These are phyloP conservation scores for Ogataea pignaliae DNA, from an alignment of 805 yeast species.

Conservation along the genomic window DNA sequence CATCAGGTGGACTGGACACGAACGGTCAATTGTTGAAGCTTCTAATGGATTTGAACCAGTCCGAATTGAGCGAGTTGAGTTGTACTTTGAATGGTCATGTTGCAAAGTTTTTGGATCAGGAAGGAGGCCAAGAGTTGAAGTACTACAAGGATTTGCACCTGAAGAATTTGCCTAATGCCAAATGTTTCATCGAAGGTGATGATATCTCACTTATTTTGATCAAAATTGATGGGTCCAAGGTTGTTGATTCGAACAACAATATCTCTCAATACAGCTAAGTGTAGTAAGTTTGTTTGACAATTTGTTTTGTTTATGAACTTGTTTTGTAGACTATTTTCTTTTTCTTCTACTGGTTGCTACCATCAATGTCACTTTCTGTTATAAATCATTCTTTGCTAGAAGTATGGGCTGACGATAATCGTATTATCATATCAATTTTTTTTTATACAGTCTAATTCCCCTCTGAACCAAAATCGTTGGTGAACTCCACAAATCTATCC, in stretches of 20 bases:
- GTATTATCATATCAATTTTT: neutral
- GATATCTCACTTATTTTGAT: constrained; percentile 65
- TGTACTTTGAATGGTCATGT: constrained; percentile 70
- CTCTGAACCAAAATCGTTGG: constrained; percentile 95
- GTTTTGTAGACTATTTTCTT: neutral
- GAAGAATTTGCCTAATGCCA: constrained; percentile 64
- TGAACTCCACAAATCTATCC: constrained; percentile 77
- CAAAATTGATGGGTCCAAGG: constrained; percentile 61
- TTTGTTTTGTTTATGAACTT: neutral
- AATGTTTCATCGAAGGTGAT: constrained; percentile 59
- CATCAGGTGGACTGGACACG: constrained; percentile 1
- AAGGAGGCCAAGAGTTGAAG: constrained; percentile 43
- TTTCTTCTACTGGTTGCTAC: neutral
- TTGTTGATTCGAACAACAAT: constrained; percentile 74
- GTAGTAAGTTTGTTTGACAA: no score
- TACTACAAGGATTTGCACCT: constrained; percentile 61
- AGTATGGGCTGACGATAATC: no score
- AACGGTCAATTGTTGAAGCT: constrained; percentile 44
- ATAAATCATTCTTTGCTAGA: no score
- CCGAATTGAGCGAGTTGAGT: constrained; percentile 73
- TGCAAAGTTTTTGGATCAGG: constrained; percentile 48
- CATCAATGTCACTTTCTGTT: no score
- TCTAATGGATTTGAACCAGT: constrained; percentile 71
- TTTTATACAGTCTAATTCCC: constrained; percentile 53
- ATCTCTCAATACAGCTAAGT: constrained; percentile 30